phyloP scores from a whole-genome alignment of 768 basidiomycete species.

The Kondoa subrosea region DNA sequence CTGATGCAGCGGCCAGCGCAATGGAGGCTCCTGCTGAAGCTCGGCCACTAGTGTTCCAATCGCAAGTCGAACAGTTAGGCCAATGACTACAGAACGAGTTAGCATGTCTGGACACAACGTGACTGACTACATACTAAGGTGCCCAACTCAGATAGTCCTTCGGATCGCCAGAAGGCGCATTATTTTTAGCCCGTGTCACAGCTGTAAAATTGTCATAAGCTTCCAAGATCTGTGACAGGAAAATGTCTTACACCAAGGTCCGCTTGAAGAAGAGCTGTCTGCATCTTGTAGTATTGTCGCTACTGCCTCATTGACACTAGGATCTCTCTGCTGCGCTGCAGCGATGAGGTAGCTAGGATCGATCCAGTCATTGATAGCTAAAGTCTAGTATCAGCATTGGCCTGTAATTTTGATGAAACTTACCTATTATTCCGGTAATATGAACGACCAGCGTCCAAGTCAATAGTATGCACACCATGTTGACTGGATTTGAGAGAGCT shows the following conservation, averaged over 20 bases:
- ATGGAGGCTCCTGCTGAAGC: neutral
- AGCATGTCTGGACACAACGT: neutral
- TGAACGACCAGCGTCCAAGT: neutral
- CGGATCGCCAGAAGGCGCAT: slow-evolving; percentile 37
- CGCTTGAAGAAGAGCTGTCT: slow-evolving; percentile 32
- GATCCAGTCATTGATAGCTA: slow-evolving; percentile 33
- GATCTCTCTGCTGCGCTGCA: slow-evolving; percentile 22
- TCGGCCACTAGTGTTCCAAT: neutral
- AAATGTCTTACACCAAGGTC: slow-evolving; percentile 35
- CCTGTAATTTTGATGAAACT: neutral
- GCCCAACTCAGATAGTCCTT: slow-evolving; percentile 57
- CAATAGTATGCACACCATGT: no score
- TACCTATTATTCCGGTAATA: neutral
- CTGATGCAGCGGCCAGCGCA: neutral
- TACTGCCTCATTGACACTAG: slow-evolving; percentile 32
- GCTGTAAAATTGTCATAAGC: slow-evolving; percentile 27
- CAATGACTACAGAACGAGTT: slow-evolving; percentile 36
- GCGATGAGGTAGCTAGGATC: slow-evolving; percentile 37
- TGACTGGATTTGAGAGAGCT: no score
- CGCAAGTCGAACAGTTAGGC: slow-evolving; percentile 44
- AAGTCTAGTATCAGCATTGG: neutral
- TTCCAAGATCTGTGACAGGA: neutral
- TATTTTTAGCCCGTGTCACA: slow-evolving; percentile 32
- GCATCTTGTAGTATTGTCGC: slow-evolving; percentile 34
- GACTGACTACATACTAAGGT: slow-evolving; percentile 41